Conservation (phyloP, 169 alveolate genomes). For the Plasmodium berghei region DNA sequence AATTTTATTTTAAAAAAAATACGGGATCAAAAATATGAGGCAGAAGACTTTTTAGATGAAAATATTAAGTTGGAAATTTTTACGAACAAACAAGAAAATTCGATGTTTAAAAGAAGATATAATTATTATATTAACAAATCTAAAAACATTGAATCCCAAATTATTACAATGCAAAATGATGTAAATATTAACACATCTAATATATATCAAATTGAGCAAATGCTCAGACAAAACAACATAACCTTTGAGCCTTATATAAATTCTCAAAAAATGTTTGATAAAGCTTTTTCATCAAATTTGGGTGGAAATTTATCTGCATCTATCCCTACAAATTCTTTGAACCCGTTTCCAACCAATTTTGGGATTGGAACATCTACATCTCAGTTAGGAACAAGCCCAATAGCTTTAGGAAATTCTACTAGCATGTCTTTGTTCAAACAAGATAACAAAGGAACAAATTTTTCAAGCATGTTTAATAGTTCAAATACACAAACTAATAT, state of each 20-base stretch:
- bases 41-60: constrained; percentile 64
- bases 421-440: constrained; percentile 3
- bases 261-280: constrained; percentile 48
- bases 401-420: neutral
- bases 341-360: neutral
- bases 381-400: neutral
- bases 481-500: neutral
- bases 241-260: constrained; percentile 57
- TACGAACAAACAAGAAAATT: constrained; percentile 64
- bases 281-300: constrained; percentile 11
- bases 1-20: constrained; percentile 71
- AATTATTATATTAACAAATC: constrained; percentile 51
- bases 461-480: neutral
- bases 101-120: constrained; percentile 59
- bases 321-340: no score
- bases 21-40: constrained; percentile 58
- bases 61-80: constrained; percentile 41
- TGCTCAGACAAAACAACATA: constrained; percentile 19
- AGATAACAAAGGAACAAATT: neutral
- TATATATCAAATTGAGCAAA: constrained; percentile 34
- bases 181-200: constrained; percentile 10
- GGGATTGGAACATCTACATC: neutral
- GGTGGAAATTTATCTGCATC: neutral
- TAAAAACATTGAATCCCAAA: constrained; percentile 38
- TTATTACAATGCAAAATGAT: constrained; percentile 39